A percentile compares a stretch with the other conserved stretches of the same genome.
Evolutionary conservation across 2,329 filamentous ascomycete genomes (phyloP).

Genomic region (Aschersonia sp.): DNA sequence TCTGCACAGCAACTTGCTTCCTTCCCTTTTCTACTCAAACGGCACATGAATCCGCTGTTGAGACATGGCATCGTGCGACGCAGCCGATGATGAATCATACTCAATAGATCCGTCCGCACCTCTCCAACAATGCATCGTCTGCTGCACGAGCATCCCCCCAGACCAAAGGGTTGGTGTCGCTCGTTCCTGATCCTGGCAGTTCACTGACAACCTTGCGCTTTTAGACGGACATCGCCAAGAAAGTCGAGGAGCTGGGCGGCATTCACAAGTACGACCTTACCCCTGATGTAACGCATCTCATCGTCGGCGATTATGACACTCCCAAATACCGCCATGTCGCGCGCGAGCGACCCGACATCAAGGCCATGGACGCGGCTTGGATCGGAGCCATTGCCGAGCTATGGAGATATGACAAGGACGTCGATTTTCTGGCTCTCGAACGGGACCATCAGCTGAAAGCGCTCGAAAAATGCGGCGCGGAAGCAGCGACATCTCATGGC

Average conservation of each 20-base stretch:
- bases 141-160: constrained; percentile 72
- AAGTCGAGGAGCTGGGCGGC: constrained; percentile 71
- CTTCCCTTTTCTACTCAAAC: neutral
- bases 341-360: constrained; percentile 72
- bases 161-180: constrained; percentile 54
- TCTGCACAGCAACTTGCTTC: neutral
- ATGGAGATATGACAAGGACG: constrained; percentile 71
- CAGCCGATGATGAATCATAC: constrained; percentile 12
- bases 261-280: constrained; percentile 81
- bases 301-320: constrained; percentile 80
- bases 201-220: neutral
- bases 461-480: constrained; percentile 39
- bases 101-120: constrained; percentile 44
- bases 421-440: constrained; percentile 60
- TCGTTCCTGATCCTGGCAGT: neutral
- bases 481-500: constrained; percentile 13
- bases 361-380: constrained; percentile 70
- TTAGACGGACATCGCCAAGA: constrained; percentile 41
- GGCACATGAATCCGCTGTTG: neutral
- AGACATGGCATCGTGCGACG: constrained; percentile 14
- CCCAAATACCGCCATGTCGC: constrained; percentile 94
- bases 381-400: constrained; percentile 62
- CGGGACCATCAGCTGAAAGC: constrained; percentile 46
- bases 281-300: constrained; percentile 87
- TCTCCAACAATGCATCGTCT: constrained; percentile 60